phyloP scores from a whole-genome alignment of 2,329 filamentous ascomycete genomes.

The Aspergillus alliaceus region DNA sequence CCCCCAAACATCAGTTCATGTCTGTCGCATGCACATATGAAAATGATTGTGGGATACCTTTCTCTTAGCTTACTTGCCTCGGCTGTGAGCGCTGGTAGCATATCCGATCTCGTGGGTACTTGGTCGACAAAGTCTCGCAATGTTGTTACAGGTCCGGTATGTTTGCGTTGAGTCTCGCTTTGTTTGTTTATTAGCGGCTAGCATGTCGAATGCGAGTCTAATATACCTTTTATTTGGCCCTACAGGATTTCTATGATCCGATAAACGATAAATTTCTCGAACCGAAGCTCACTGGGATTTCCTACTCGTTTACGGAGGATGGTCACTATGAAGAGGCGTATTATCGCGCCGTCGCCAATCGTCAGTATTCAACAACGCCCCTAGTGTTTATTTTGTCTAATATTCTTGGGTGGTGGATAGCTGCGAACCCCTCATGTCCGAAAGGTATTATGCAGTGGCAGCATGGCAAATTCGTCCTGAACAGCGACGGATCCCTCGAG shows the following conservation, averaged over 20 bases:
- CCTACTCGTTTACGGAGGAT: slow-evolving; percentile 70
- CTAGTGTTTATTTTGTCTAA: neutral
- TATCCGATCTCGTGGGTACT: slow-evolving; percentile 62
- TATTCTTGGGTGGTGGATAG: slow-evolving; percentile 37
- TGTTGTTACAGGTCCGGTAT: slow-evolving; percentile 68
- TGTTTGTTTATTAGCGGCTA: slow-evolving; percentile 1
- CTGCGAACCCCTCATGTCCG: slow-evolving; percentile 60
- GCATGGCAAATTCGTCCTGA: slow-evolving; percentile 63
- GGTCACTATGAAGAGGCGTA: slow-evolving; percentile 69
- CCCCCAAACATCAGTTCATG: slow-evolving; percentile 1
- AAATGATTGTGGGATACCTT: slow-evolving; percentile 30
- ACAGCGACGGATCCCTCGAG: slow-evolving; percentile 58
- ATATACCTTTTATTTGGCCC: slow-evolving; percentile 4
- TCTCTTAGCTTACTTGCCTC: slow-evolving; percentile 38
- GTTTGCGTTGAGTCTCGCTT: slow-evolving; percentile 16
- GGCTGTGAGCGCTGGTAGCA: slow-evolving; percentile 41
- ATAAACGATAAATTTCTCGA: slow-evolving; percentile 65
- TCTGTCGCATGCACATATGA: slow-evolving; percentile 10
- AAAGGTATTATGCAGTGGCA: slow-evolving; percentile 71
- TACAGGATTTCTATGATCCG: slow-evolving; percentile 68
- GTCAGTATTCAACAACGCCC: slow-evolving; percentile 45
- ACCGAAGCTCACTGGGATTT: slow-evolving; percentile 66
- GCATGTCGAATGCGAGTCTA: neutral
- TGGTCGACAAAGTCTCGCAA: slow-evolving; percentile 71
- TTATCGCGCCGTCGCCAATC: slow-evolving; percentile 69